Percentiles rank a stretch among this genome's conserved stretches.
These are phyloP conservation scores for Teunomyces cretensis DNA, from an alignment of 805 yeast genomes.

Conservation along the genomic window DNA sequence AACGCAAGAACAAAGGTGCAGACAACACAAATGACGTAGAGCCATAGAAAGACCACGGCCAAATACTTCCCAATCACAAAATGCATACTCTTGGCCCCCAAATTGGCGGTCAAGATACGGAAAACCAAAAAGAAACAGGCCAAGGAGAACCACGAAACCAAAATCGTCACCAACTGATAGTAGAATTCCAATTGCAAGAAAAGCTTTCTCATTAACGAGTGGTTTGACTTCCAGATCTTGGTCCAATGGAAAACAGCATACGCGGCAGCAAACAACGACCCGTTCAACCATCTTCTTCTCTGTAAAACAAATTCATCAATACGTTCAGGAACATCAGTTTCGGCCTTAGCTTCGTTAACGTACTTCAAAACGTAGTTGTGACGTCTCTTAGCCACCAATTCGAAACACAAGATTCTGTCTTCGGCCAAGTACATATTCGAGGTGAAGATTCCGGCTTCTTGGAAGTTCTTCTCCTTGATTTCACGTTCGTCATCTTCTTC, in stretches of 20 bases:
- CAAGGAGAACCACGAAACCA: constrained; percentile 90
- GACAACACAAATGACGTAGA: constrained; percentile 76
- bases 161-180: constrained; percentile 75
- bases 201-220: constrained; percentile 74
- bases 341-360: constrained; percentile 91
- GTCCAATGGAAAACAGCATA: constrained; percentile 84
- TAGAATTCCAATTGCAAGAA: constrained; percentile 84
- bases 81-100: constrained; percentile 60
- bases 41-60: constrained; percentile 79
- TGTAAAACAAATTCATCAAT: constrained; percentile 93
- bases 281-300: constrained; percentile 97
- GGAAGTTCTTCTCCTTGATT: constrained; percentile 37
- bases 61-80: constrained; percentile 75
- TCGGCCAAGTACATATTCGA: constrained; percentile 97
- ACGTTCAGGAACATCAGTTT: constrained; percentile 95
- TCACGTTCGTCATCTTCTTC: constrained; percentile 40
- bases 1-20: constrained; percentile 86
- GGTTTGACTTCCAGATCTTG: constrained; percentile 87
- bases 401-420: constrained; percentile 96
- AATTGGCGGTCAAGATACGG: constrained; percentile 79
- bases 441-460: constrained; percentile 73
- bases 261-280: constrained; percentile 95
- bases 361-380: constrained; percentile 89
- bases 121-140: constrained; percentile 91
- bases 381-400: constrained; percentile 79